phyloP scores from a whole-genome alignment of 2,329 filamentous ascomycete species.

The Purpureocillium takamizusanense region DNA sequence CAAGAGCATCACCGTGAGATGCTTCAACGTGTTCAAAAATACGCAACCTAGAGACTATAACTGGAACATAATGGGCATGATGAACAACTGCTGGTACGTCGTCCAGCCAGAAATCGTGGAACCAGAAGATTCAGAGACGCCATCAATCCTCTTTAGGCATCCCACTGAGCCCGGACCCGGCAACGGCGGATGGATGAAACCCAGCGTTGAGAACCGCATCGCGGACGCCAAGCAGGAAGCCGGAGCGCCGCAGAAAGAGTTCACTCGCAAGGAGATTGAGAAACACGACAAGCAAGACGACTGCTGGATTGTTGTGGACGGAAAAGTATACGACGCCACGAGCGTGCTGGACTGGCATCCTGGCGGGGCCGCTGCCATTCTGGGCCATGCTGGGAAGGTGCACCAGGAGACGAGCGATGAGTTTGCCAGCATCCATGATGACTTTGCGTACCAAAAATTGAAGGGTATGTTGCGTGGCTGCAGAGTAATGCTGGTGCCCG shows the following conservation, averaged over 20 bases:
- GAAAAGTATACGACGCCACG: slow-evolving; percentile 41
- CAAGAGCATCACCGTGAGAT: slow-evolving; percentile 33
- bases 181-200: slow-evolving; percentile 41
- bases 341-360: slow-evolving; percentile 38
- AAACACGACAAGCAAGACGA: slow-evolving; percentile 37
- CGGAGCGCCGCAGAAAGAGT: slow-evolving; percentile 36
- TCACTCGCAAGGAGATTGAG: slow-evolving; percentile 43
- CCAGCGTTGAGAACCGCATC: slow-evolving; percentile 33
- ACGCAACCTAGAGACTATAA: slow-evolving; percentile 34
- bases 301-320: slow-evolving; percentile 44
- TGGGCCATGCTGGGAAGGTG: slow-evolving; percentile 39
- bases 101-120: slow-evolving; percentile 29
- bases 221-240: slow-evolving; percentile 32
- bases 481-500: too few relatives aligned
- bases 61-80: slow-evolving; percentile 44
- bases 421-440: slow-evolving; percentile 41
- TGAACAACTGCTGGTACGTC: slow-evolving; percentile 44
- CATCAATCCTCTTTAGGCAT: slow-evolving; percentile 33
- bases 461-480: slow-evolving; percentile 18
- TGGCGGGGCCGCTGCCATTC: slow-evolving; percentile 36
- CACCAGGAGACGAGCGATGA: slow-evolving; percentile 38
- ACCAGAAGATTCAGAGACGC: slow-evolving; percentile 17
- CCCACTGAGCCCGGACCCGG: slow-evolving; percentile 33
- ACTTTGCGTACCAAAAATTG: slow-evolving; percentile 38
- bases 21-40: slow-evolving; percentile 40